A percentile compares a stretch with the other conserved stretches of the same genome.
Conservation (phyloP, 1,139 yeast species). For the Pichia terricola region DNA sequence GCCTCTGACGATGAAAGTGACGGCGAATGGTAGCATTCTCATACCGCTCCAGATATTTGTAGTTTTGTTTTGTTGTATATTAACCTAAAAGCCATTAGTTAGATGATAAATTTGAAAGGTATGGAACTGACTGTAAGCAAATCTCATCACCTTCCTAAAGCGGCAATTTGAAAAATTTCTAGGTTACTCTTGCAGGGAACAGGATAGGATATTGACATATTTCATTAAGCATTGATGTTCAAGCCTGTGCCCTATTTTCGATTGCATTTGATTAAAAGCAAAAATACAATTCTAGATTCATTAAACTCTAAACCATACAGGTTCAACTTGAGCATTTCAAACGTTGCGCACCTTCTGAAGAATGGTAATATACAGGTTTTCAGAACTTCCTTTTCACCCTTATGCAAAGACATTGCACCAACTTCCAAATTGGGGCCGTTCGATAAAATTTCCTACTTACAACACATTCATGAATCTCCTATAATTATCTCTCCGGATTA, state of each 20-base stretch:
- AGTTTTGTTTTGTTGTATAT: too few species aligned
- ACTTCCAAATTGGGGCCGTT: background rate
- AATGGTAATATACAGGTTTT: background rate
- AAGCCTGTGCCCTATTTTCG: conserved; percentile 8
- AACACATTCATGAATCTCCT: conserved; percentile 56
- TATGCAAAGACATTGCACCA: background rate
- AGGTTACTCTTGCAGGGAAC: background rate
- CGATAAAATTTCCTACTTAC: conserved; percentile 23
- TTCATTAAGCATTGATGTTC: background rate
- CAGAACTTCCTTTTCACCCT: too few species aligned
- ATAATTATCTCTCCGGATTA: conserved; percentile 9
- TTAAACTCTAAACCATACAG: conserved; percentile 10
- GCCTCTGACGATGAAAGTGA: conserved; percentile 83
- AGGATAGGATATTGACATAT: background rate
- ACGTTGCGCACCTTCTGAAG: background rate
- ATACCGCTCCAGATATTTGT: background rate
- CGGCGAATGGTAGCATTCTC: conserved; percentile 39
- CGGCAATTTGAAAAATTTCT: background rate
- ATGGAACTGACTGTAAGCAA: too few species aligned
- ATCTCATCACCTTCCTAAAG: background rate
- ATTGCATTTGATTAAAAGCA: conserved; percentile 2
- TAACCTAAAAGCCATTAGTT: too few species aligned
- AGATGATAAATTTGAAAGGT: too few species aligned
- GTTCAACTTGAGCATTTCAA: conserved; percentile 3
- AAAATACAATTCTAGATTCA: conserved; percentile 1